Base-by-base conservation (phyloP, 2,329 filamentous ascomycete genomes). In the Alternaria sp. region DNA sequence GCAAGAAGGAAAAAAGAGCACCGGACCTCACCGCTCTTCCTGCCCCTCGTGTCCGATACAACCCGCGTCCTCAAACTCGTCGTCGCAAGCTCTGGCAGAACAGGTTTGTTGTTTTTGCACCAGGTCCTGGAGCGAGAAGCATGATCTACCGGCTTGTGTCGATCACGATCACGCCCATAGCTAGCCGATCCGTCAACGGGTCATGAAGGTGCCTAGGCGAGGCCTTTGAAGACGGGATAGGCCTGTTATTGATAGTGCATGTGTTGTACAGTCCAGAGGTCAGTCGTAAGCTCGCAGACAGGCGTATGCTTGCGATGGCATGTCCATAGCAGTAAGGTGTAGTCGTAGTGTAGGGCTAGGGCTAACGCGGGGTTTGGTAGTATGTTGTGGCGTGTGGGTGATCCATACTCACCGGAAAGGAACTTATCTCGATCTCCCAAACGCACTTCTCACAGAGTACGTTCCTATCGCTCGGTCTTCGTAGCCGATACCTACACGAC, bases 141-240 rank as follows among this genome's bases (percentile, higher is more conserved):
- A 49, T 38, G 46, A 49, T 49, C 46, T 49, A 49, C 46, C 46
- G 46, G 46, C 30, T n/a, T 22, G 32, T 38, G 46, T n/a, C 46
- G 32, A 49, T 49, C 46, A 38, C 46, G 20, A 49, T 49, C 20
- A 26, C 46, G 30, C 46, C 32, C n/a, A 34, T 49, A 34, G 22
- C 46, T 48, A 48, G 46, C 30, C 46, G 46, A 18, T 38, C 30
- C 46, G 46, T 12, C 30, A 49, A n/a, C 32, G 32, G 46, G 32
- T 49, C 46, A 49, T 49, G 46, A 38, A 6, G 6, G 46, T 26
- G 20, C 20, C 22, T 49, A 49, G 46, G 46, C 46, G 46, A 49
- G 46, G 22, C 8, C 8, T 24, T 49, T 16, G 5, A 4, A 9
- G 20, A 38, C 32, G 5, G 46, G 30, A 49, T 49, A 5, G 14